Base-by-base conservation (phyloP, 106 monocot genomes). In the Dioscorea dumetorum region DNA sequence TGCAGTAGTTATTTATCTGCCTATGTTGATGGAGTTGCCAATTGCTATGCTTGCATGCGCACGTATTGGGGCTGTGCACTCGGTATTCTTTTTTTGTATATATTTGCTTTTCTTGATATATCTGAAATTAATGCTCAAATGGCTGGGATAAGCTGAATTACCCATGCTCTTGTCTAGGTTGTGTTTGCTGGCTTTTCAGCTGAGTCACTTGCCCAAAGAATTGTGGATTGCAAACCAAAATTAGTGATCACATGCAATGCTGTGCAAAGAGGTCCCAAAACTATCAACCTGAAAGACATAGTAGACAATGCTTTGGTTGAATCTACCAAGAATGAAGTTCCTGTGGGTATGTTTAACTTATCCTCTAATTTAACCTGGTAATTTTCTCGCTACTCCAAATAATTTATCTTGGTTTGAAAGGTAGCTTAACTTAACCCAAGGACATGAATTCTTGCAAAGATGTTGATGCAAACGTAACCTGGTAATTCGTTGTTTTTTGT, bases 151-250 rank as follows among this genome's bases (percentile, higher is more conserved):
- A 4, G 4, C 16, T 56, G 19, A 18, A 56, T 16, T 19, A 56
- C 54, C 13, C 54, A 5, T 56, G 41, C 41, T 49, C 21, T 50
- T 80, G 15, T 70, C 24, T 74, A 99, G 99, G 99, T 99, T 79
- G 99, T 99, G 20, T 99, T 99, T 83, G 99, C 99, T 53, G 99
- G 99, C 15, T 99, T 99, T 69, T 99, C 99, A 66, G 80, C 93
- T 0, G 99, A 99, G 20, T 83, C 99, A 12, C 87, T 99, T 51
- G 82, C 90, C 8, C 99, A 99, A 74, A 93, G 99, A 70, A 93
- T 99, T 50, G 34, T 85, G 24, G 99, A 99, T 81, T 99, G 99
- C 78, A 99, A 87, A 66, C 99, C 99, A 1, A 99, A 99, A 69
- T 76, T 83, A 58, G 87, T 99, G 24, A 75, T 99, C 50, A 99